Evolutionary conservation across 2,329 filamentous ascomycete species (phyloP).

Genomic region (Pezicula carpinea): DNA sequence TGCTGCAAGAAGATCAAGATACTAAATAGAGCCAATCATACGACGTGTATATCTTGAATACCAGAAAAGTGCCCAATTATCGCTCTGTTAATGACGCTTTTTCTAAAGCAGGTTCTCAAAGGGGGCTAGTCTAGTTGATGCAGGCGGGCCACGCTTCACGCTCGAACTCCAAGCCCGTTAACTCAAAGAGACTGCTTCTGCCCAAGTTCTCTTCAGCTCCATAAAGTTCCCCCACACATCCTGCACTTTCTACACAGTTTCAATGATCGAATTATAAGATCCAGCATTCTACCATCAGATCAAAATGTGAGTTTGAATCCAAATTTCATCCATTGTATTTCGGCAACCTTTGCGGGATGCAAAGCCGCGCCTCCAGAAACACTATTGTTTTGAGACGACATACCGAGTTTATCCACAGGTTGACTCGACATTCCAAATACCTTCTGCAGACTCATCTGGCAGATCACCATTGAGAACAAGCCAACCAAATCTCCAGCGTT

Average conservation of each 20-base stretch:
- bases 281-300: not conserved
- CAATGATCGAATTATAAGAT: constrained; percentile 3
- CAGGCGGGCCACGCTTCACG: too few species aligned
- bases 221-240: not conserved
- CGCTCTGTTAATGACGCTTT: not conserved
- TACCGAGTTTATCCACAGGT: not conserved
- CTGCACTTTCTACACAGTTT: not conserved
- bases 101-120: not conserved
- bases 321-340: not conserved
- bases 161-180: too few species aligned
- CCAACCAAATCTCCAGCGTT: too few species aligned
- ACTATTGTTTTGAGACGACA: not conserved
- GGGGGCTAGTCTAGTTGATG: too few species aligned
- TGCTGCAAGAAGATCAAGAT: not conserved
- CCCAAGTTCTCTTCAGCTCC: not conserved
- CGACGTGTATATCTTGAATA: not conserved
- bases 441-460: not conserved
- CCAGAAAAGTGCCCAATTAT: not conserved
- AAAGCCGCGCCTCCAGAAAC: not conserved
- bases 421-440: not conserved
- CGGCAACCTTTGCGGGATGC: not conserved
- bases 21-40: not conserved
- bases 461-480: too few species aligned
- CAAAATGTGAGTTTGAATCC: not conserved
- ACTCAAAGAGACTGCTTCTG: not conserved